A percentile compares a stretch with the other conserved stretches of the same genome.
phyloP scores from a whole-genome alignment of 2,329 filamentous ascomycete genomes.

The Lecanicillium sp. region DNA sequence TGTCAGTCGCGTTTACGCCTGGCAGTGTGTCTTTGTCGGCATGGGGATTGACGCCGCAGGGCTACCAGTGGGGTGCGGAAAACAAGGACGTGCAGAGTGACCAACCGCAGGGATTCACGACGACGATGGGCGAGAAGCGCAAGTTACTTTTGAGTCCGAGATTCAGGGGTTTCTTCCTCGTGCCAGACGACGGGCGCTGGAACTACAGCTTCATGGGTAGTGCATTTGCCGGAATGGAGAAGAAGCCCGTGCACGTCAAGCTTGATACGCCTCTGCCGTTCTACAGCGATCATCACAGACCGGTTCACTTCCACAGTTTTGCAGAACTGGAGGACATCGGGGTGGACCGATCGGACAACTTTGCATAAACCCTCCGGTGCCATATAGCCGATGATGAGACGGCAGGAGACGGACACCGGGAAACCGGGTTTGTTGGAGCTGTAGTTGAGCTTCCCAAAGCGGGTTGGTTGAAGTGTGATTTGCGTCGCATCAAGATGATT shows the following conservation, averaged over 20 bases:
- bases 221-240: slow-evolving; percentile 79
- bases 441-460: neutral
- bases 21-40: slow-evolving; percentile 91
- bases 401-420: slow-evolving; percentile 3
- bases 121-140: slow-evolving; percentile 88
- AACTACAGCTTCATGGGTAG: slow-evolving; percentile 98
- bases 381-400: neutral
- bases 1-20: slow-evolving; percentile 93
- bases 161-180: slow-evolving; percentile 92
- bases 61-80: slow-evolving; percentile 94
- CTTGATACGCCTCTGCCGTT: slow-evolving; percentile 86
- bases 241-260: slow-evolving; percentile 85
- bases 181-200: slow-evolving; percentile 84
- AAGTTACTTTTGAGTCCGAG: slow-evolving; percentile 89
- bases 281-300: slow-evolving; percentile 87
- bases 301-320: slow-evolving; percentile 95
- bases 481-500: neutral
- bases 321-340: slow-evolving; percentile 95
- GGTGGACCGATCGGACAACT: slow-evolving; percentile 88
- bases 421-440: neutral
- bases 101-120: slow-evolving; percentile 88
- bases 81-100: slow-evolving; percentile 92
- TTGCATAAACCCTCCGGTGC: slow-evolving; percentile 53
- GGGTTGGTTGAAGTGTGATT: too few species aligned
- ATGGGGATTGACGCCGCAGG: slow-evolving; percentile 84